Percentiles rank a stretch among this genome's conserved stretches.
phyloP scores from a whole-genome alignment of 805 yeast genomes.

The Ogataea henricii region DNA sequence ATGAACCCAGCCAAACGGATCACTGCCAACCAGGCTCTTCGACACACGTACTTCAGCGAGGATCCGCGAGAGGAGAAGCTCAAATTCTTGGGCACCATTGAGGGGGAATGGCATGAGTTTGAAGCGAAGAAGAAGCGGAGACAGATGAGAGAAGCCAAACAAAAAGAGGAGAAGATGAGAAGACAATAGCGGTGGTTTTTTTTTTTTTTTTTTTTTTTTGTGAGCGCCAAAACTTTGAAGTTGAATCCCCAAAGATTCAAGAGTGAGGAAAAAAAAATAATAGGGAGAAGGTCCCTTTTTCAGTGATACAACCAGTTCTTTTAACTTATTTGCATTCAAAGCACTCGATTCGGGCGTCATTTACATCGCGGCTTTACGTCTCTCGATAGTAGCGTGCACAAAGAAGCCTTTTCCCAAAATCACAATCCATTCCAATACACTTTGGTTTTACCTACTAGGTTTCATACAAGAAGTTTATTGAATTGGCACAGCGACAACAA shows the following conservation, averaged over 20 bases:
- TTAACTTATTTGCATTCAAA: no score
- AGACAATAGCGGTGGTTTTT: background rate
- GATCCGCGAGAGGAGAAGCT: slow-evolving; percentile 68
- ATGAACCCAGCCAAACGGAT: slow-evolving; percentile 72
- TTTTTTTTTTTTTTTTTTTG: background rate
- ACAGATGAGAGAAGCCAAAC: slow-evolving; percentile 30
- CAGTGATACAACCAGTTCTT: no score
- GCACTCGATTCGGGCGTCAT: no score
- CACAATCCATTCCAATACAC: no score
- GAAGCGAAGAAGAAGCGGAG: slow-evolving; percentile 83
- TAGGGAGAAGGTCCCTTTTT: background rate
- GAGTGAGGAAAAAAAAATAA: background rate
- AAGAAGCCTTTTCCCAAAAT: no score
- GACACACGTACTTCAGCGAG: slow-evolving; percentile 68
- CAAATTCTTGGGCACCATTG: slow-evolving; percentile 51
- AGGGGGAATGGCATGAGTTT: slow-evolving; percentile 96
- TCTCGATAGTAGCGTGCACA: no score
- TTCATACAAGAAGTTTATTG: no score
- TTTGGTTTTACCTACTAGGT: no score
- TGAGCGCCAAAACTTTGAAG: slow-evolving; percentile 2
- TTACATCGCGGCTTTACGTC: no score
- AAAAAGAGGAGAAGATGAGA: slow-evolving; percentile 16
- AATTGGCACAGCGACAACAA: background rate
- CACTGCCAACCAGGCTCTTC: slow-evolving; percentile 68
- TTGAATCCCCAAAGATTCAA: background rate